These are phyloP conservation scores for Camelina hispida DNA, from an alignment of 345 rosid genomes.

Conservation along the genomic window DNA sequence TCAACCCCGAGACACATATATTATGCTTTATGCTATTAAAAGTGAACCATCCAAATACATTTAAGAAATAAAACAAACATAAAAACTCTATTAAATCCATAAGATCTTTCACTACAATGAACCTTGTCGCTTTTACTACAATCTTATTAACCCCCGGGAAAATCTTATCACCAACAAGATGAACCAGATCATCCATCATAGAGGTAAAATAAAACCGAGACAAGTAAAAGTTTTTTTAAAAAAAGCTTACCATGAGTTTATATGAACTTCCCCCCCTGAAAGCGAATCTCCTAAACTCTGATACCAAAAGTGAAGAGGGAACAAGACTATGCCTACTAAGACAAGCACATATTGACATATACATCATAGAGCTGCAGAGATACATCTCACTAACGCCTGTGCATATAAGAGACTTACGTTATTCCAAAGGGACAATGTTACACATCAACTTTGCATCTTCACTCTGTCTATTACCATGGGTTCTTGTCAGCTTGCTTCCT, in stretches of 20 bases:
- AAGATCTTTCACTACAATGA: slow-evolving; percentile 28
- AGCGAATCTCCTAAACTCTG: slow-evolving; percentile 17
- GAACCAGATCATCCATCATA: slow-evolving; percentile 19
- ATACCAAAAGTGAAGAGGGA: slow-evolving; percentile 16
- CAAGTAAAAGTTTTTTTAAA: background rate
- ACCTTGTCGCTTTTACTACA: slow-evolving; percentile 23
- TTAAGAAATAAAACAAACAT: slow-evolving; percentile 14
- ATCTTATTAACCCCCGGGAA: slow-evolving; percentile 14
- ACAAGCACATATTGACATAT: slow-evolving; percentile 38
- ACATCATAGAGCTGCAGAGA: slow-evolving; percentile 35
- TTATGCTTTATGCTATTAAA: slow-evolving; percentile 13
- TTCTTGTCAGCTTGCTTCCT: slow-evolving; percentile 13
- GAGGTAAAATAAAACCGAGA: background rate
- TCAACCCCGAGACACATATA: background rate
- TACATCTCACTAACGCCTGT: slow-evolving; percentile 31
- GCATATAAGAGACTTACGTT: slow-evolving; percentile 47
- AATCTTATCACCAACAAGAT: slow-evolving; percentile 31
- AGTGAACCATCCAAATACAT: slow-evolving; percentile 18
- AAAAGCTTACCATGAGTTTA: slow-evolving; percentile 31
- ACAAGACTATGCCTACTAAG: slow-evolving; percentile 36
- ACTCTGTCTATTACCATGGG: slow-evolving; percentile 12
- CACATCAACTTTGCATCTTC: slow-evolving; percentile 39
- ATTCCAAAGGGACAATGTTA: slow-evolving; percentile 29
- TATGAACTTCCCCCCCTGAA: slow-evolving; percentile 22
- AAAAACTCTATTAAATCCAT: slow-evolving; percentile 22